Percentiles rank a stretch among this genome's conserved stretches.
phyloP scores from a whole-genome alignment of 2,329 filamentous ascomycete species.

The Calonectria naviculata region DNA sequence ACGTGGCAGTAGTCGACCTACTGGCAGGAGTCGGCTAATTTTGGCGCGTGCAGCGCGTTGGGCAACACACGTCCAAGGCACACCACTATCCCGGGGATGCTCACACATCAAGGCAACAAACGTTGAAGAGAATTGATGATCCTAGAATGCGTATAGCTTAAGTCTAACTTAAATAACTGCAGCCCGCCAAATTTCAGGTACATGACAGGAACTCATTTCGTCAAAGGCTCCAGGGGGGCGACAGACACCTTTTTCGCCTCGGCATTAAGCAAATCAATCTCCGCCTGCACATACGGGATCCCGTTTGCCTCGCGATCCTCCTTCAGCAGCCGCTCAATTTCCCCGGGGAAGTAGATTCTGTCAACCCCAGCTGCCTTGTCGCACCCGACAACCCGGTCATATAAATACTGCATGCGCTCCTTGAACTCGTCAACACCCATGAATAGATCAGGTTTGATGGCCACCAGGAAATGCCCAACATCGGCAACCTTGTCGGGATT shows the following conservation, averaged over 20 bases:
- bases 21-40: too few relatives aligned
- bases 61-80: too few relatives aligned
- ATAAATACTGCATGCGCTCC: conserved; percentile 64
- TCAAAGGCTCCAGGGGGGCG: too few relatives aligned
- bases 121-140: too few relatives aligned
- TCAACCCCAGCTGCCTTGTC: not conserved
- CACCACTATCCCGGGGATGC: too few relatives aligned
- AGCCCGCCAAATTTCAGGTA: too few relatives aligned
- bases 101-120: too few relatives aligned
- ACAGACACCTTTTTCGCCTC: not conserved
- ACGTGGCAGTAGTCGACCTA: too few relatives aligned
- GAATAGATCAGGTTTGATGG: conserved; percentile 79
- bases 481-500: conserved; percentile 74
- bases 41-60: too few relatives aligned
- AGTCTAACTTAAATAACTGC: too few relatives aligned
- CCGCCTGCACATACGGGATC: not conserved
- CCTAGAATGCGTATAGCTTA: too few relatives aligned
- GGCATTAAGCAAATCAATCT: not conserved
- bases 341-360: not conserved
- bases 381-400: conserved; percentile 46
- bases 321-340: not conserved
- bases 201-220: too few relatives aligned
- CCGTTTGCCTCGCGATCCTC: not conserved
- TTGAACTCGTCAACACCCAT: conserved; percentile 76
- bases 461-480: conserved; percentile 78